Conservation (phyloP, 1,284 basidiomycete genomes). For the Papiliotrema flavescens region DNA sequence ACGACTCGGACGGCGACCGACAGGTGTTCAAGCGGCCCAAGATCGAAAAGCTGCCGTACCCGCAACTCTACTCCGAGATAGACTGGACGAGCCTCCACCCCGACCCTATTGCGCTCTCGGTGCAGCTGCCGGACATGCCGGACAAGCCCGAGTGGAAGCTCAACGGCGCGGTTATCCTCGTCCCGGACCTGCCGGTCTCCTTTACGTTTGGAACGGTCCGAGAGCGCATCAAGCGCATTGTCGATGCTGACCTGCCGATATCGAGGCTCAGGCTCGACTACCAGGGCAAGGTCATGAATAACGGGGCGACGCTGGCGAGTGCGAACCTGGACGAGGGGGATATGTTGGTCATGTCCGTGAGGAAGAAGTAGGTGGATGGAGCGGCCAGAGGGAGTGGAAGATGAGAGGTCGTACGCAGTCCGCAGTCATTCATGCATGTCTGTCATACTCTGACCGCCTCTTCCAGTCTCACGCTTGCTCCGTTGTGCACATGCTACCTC, state of each 20-base stretch:
- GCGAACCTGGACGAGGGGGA: slow-evolving; percentile 90
- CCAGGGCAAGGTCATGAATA: slow-evolving; percentile 76
- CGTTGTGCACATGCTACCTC: too few relatives aligned
- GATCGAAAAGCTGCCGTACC: slow-evolving; percentile 73
- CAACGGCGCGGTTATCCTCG: slow-evolving; percentile 68
- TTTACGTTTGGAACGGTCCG: slow-evolving; percentile 78
- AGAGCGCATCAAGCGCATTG: slow-evolving; percentile 73
- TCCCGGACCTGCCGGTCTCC: slow-evolving; percentile 76
- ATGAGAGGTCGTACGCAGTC: not conserved
- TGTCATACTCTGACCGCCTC: too few relatives aligned
- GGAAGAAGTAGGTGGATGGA: slow-evolving; percentile 54
- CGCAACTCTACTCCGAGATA: slow-evolving; percentile 61
- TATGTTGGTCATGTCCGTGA: slow-evolving; percentile 66
- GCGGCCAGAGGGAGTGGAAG: not conserved
- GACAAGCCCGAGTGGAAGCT: slow-evolving; percentile 88
- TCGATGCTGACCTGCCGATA: slow-evolving; percentile 70
- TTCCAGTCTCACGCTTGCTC: too few relatives aligned
- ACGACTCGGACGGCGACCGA: slow-evolving; percentile 54
- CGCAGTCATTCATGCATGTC: not conserved
- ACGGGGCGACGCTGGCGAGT: slow-evolving; percentile 72
- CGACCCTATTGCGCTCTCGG: slow-evolving; percentile 73
- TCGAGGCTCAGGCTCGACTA: slow-evolving; percentile 74
- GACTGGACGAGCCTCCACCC: slow-evolving; percentile 88
- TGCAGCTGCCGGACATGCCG: slow-evolving; percentile 73
- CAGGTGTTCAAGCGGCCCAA: slow-evolving; percentile 66